Base-by-base conservation (phyloP, 495 filamentous ascomycete species). In the Penicillium riverlandense region DNA sequence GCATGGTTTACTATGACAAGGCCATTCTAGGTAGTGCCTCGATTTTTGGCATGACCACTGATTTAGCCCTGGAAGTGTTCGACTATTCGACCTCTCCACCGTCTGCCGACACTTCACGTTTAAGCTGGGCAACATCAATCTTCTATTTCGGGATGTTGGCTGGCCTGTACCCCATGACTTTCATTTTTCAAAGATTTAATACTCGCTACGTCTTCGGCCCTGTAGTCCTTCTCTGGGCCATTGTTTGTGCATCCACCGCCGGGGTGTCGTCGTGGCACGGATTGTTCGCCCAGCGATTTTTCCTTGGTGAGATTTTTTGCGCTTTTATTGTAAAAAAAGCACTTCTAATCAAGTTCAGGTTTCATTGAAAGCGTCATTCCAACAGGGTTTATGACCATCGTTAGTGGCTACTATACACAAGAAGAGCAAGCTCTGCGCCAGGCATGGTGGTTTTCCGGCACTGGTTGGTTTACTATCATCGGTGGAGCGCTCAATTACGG, bases 141-240 rank as follows among this genome's bases (percentile, higher is more conserved):
- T 88, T 89, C 66, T 88, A 88, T 64, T 87, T 89, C 50, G 84
- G 84, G 16, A 83, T 85, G 81, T 70, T 89, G 11, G 79, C 76
- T 2, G 85, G 84, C 1, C 62, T 83, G 11, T 88, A 85, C 53
- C 85, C 83, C 9, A 79, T 87, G 77, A 80, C 82, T 1, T 83
- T 82, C 42, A 62, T 75, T 8, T 61, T 85, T 15, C 85, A 89
- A 58, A 75, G 73, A 38, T 85, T 85, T 59, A 69, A 76, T 46
- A 69, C 76, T 2, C 74, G 77, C n/a, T 65, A 71, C 37, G 74
- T 85, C 1, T 71, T 87, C 8, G 80, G 81, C 7, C 71, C 61
- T 11, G 61, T 84, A 4, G 83, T 88, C 22, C 69, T 84, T 44
- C 31, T 84, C 11, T 88, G 84, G 85, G 77, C 80, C 2, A 53